phyloP scores from a whole-genome alignment of 192 early-diverging fungal species.

The Coemansia sp. region DNA sequence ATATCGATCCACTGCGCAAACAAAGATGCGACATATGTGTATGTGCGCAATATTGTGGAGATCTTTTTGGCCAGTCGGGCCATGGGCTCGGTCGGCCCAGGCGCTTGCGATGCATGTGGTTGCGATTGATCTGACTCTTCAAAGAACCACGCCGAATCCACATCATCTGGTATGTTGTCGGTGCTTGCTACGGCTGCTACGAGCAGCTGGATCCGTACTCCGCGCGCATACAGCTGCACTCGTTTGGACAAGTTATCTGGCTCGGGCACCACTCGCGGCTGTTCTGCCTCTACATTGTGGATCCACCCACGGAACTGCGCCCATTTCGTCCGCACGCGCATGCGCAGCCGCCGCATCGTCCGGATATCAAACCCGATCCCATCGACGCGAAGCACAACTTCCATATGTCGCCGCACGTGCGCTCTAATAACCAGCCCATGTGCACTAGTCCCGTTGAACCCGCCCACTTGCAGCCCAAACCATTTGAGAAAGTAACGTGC shows the following conservation, averaged over 20 bases:
- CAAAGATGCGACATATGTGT: conserved; percentile 47
- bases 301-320: conserved; percentile 2
- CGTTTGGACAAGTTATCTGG: conserved; percentile 33
- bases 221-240: conserved; percentile 48
- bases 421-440: conserved; percentile 28
- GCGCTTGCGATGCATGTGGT: background rate
- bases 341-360: conserved; percentile 46
- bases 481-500: conserved; percentile 37
- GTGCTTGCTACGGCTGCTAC: conserved; percentile 3
- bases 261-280: background rate
- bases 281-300: background rate
- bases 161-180: background rate
- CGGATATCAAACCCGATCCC: conserved; percentile 48
- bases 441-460: conserved; percentile 44
- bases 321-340: conserved; percentile 22
- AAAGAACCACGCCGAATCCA: conserved; percentile 26
- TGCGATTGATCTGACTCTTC: conserved; percentile 1
- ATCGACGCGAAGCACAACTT: conserved; percentile 33
- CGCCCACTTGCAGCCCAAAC: conserved; percentile 41
- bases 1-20: conserved; percentile 54
- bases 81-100: conserved; percentile 20
- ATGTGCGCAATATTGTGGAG: conserved; percentile 45
- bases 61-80: conserved; percentile 40
- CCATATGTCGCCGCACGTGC: conserved; percentile 15
- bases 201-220: conserved; percentile 41